Conservation (phyloP, 352 stramenopile genomes). For the Globisporangium nagaii region DNA sequence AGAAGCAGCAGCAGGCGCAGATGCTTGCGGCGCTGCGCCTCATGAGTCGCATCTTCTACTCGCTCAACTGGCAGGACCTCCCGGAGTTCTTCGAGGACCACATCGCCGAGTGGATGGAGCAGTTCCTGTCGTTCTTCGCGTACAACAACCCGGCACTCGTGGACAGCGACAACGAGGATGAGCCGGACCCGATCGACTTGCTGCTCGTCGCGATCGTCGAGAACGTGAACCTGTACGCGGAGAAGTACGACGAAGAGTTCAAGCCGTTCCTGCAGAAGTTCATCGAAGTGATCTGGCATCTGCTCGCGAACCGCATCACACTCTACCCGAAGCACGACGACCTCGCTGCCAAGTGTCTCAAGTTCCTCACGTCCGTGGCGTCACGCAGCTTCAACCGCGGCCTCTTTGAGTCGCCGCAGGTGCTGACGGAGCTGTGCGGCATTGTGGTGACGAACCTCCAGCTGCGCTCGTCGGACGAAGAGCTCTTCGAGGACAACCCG, state of each 20-base stretch:
- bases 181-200: constrained; percentile 89
- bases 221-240: constrained; percentile 97
- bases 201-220: constrained; percentile 95
- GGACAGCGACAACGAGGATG: constrained; percentile 90
- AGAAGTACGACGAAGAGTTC: constrained; percentile 99
- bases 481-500: constrained; percentile 98
- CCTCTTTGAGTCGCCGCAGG: constrained; percentile 80
- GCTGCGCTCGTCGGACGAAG: constrained; percentile 94
- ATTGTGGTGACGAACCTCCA: constrained; percentile 98
- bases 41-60: constrained; percentile 97
- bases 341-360: constrained; percentile 94
- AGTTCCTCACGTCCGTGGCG: constrained; percentile 96
- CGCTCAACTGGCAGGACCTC: constrained; percentile 98
- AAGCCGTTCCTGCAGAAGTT: constrained; percentile 93
- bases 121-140: constrained; percentile 93
- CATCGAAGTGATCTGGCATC: constrained; percentile 82
- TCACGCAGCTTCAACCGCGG: constrained; percentile 91
- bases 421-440: constrained; percentile 90
- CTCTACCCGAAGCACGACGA: constrained; percentile 92
- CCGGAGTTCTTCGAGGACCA: constrained; percentile 99
- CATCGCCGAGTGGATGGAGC: constrained; percentile 94
- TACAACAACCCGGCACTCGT: constrained; percentile 93
- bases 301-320: constrained; percentile 68
- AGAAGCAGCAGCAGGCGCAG: constrained; percentile 48
- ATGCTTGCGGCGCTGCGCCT: constrained; percentile 85